Conservation (phyloP, 192 early-diverging fungal species). For the Pecoramyces ruminantium region DNA sequence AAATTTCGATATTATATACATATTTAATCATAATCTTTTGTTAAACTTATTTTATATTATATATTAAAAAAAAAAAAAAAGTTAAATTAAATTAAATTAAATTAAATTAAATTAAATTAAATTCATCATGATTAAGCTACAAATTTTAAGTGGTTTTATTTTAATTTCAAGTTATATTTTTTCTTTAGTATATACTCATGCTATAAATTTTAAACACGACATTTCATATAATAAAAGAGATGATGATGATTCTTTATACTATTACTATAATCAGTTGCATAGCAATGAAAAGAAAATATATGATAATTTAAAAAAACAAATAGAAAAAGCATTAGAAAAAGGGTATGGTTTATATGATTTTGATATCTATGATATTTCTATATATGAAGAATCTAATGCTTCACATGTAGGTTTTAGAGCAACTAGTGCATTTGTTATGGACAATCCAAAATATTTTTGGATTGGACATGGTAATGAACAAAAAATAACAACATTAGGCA, state of each 20-base stretch:
- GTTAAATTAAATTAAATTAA: too few relatives aligned
- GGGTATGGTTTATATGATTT: neutral
- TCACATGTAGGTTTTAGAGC: neutral
- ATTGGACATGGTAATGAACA: neutral
- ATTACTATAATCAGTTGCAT: neutral
- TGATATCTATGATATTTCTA: neutral
- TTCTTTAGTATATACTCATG: too few relatives aligned
- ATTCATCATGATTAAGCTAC: too few relatives aligned
- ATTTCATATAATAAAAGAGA: too few relatives aligned
- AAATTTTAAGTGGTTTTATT: too few relatives aligned
- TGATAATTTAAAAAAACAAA: neutral
- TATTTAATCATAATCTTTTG: too few relatives aligned
- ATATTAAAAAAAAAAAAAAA: too few relatives aligned
- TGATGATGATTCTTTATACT: neutral
- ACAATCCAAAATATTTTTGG: neutral
- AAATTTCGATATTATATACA: too few relatives aligned
- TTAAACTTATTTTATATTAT: too few relatives aligned
- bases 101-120: too few relatives aligned
- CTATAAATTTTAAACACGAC: too few relatives aligned
- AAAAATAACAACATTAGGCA: neutral
- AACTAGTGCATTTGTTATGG: neutral
- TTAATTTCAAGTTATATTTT: too few relatives aligned
- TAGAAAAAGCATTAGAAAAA: neutral
- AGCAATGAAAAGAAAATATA: neutral
- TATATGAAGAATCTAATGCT: neutral